These are phyloP conservation scores for Aspergillus fumigatus DNA, from an alignment of 2,329 filamentous ascomycete genomes.

Conservation along the genomic window DNA sequence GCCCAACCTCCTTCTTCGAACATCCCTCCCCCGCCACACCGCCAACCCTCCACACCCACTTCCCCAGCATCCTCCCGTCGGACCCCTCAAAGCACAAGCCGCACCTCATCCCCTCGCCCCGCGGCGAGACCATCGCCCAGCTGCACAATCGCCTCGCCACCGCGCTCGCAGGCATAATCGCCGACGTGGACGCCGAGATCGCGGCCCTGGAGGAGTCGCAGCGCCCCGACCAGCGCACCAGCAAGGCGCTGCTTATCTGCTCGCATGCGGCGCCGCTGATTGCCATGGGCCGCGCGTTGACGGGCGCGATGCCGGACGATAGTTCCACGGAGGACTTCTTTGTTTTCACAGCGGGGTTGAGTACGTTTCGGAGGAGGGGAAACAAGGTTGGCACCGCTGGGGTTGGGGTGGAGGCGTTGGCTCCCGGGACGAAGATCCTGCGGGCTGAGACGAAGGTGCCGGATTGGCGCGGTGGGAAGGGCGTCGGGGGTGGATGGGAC, in stretches of 20 bases:
- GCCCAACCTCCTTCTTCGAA: constrained; percentile 69
- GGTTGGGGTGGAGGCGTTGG: constrained; percentile 23
- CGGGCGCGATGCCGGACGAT: constrained; percentile 69
- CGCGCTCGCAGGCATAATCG: constrained; percentile 65
- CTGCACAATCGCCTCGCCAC: constrained; percentile 76
- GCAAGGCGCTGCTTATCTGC: constrained; percentile 67
- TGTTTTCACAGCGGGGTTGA: constrained; percentile 79
- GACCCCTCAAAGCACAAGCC: constrained; percentile 53
- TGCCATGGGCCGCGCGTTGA: constrained; percentile 75
- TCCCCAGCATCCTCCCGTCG: constrained; percentile 50
- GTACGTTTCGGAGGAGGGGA: constrained; percentile 55
- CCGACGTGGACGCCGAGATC: constrained; percentile 60
- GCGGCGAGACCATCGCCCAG: constrained; percentile 73
- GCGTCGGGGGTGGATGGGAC: constrained; percentile 73
- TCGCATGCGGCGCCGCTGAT: constrained; percentile 90
- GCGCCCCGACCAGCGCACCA: constrained; percentile 49
- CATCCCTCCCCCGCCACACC: constrained; percentile 74
- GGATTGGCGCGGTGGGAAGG: constrained; percentile 56
- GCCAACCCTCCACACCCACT: constrained; percentile 59
- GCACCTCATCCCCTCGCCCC: constrained; percentile 62
- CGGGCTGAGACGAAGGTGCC: constrained; percentile 21
- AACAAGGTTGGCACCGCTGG: constrained; percentile 15
- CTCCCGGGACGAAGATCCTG: constrained; percentile 27
- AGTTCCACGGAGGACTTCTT: constrained; percentile 72
- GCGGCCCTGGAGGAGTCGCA: constrained; percentile 41